Percentiles rank a stretch among this genome's conserved stretches.
phyloP scores from a whole-genome alignment of 2,329 filamentous ascomycete genomes.

The Blastomyces silverae region DNA sequence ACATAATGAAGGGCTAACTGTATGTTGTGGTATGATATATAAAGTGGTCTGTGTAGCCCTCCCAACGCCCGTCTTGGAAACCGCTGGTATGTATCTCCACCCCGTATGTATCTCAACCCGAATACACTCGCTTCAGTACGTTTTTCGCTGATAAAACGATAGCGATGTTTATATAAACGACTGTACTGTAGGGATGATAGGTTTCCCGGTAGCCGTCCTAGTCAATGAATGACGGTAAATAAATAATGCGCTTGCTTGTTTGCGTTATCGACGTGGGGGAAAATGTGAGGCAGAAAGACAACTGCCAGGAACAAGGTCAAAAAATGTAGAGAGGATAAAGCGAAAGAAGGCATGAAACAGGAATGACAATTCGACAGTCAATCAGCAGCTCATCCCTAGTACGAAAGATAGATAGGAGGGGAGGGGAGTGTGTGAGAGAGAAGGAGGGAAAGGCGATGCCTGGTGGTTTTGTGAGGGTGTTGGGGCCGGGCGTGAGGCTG shows the following conservation, averaged over 20 bases:
- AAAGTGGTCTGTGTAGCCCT: neutral
- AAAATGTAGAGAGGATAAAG: neutral
- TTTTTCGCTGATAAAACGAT: neutral
- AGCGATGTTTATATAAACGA: neutral
- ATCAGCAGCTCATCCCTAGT: neutral
- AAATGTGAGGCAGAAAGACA: neutral
- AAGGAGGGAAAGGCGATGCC: neutral
- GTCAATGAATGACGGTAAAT: neutral
- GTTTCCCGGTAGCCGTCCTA: neutral
- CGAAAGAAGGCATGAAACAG: neutral
- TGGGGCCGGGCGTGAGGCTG: neutral
- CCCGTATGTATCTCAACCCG: neutral
- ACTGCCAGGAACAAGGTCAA: no score
- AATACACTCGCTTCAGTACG: neutral
- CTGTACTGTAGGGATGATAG: neutral
- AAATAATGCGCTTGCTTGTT: neutral
- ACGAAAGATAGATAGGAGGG: neutral
- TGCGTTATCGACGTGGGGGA: neutral
- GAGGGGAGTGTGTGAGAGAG: neutral
- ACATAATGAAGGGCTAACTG: constrained; percentile 14
- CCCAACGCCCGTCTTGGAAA: neutral
- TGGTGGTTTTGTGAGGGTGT: neutral
- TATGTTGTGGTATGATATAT: neutral
- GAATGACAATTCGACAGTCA: neutral
- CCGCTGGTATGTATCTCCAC: neutral